These are phyloP conservation scores for Cornus kousa DNA, from an alignment of 148 eudicot species.

Conservation along the genomic window DNA sequence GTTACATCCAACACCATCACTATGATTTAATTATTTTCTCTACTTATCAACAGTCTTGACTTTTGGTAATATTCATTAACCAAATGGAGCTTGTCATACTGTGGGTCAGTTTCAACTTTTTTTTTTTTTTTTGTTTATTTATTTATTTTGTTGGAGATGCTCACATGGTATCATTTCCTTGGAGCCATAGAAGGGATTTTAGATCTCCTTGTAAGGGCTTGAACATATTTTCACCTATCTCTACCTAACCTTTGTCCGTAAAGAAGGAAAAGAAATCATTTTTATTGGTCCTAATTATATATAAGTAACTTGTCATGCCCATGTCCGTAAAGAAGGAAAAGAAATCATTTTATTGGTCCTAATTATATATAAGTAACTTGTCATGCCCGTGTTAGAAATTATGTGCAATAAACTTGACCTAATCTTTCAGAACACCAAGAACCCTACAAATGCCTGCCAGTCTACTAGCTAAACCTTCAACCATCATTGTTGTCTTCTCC, in stretches of 20 bases:
- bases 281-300: not conserved
- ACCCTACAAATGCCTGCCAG: not conserved
- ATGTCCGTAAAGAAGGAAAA: not conserved
- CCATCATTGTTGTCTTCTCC: not conserved
- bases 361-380: not conserved
- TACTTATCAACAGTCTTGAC: not conserved
- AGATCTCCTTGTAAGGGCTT: no score
- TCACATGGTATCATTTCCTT: no score
- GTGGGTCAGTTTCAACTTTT: no score
- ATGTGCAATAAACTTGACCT: not conserved
- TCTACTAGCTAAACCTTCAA: not conserved
- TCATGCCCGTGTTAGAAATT: not conserved
- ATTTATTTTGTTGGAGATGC: no score
- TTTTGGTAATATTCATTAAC: not conserved
- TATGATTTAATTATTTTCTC: not conserved
- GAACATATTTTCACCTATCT: no score
- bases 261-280: no score
- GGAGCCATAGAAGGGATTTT: no score
- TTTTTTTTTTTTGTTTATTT: no score
- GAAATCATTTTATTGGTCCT: not conserved
- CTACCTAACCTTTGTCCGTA: not conserved
- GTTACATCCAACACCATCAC: no score
- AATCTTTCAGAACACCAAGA: not conserved
- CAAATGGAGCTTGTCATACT: no score
- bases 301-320: not conserved